A percentile compares a stretch with the other conserved stretches of the same genome.
Conservation (phyloP, 2,329 filamentous ascomycete species). For the Emergomyces orientalis region DNA sequence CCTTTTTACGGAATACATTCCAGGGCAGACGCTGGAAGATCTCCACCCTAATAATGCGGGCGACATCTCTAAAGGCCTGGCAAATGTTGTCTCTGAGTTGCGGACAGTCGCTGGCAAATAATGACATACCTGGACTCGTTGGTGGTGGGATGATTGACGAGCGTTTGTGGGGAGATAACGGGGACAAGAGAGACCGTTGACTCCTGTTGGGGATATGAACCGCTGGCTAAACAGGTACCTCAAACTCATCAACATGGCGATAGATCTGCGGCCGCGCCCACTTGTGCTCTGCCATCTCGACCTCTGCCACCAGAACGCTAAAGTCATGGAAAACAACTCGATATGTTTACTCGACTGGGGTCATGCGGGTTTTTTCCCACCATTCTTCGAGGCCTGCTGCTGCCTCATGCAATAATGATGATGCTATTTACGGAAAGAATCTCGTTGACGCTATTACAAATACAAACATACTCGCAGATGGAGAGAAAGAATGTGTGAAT, state of each 20-base stretch:
- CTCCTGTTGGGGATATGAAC: conserved; percentile 12
- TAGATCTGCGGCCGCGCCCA: conserved; percentile 18
- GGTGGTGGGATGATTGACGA: conserved; percentile 14
- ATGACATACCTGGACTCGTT: conserved; percentile 16
- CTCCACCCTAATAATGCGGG: conserved; percentile 10
- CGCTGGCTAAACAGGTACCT: conserved; percentile 14
- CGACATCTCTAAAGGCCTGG: conserved; percentile 15
- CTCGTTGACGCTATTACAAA: conserved; percentile 13
- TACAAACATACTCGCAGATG: conserved; percentile 19
- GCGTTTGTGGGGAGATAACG: conserved; percentile 20
- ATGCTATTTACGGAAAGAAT: conserved; percentile 15
- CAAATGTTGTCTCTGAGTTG: conserved; percentile 15
- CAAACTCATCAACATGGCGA: conserved; percentile 14
- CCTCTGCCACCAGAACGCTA: conserved; percentile 21
- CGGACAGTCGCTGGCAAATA: conserved; percentile 10
- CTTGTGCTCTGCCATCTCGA: conserved; percentile 23
- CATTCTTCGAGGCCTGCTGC: conserved; percentile 19
- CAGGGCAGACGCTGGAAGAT: conserved; percentile 14
- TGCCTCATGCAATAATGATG: conserved; percentile 14
- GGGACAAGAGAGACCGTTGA: conserved; percentile 12
- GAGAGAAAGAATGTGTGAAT: conserved; percentile 17
- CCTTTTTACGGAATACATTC: conserved; percentile 22
- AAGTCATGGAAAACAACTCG: conserved; percentile 18
- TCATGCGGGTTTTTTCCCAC: conserved; percentile 19
- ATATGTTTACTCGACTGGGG: conserved; percentile 23